Base-by-base conservation (phyloP, 2,329 filamentous ascomycete genomes). In the Arthrocladium fulminans region DNA sequence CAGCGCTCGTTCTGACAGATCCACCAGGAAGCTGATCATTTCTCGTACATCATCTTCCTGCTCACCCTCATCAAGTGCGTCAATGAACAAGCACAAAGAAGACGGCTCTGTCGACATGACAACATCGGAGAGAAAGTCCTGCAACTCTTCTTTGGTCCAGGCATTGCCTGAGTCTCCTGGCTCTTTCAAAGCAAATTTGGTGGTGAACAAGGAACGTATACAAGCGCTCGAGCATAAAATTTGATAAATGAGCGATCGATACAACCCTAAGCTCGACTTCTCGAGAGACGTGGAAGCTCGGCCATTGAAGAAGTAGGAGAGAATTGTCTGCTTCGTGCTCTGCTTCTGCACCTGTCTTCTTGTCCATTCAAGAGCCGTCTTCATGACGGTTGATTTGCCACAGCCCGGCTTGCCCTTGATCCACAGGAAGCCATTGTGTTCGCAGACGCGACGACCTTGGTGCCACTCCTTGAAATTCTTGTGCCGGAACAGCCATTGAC, bases 231-330 rank as follows among this genome's bases (percentile, higher is more conserved):
- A 10, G 24, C 20, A 19, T 0, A 79, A 58, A 0, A 79, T 55
- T 24, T 79, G 73, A 1, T 62, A 50, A 0, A 79, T 47, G 0
- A 80, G 45, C 0, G 73, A 73, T 1, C 73, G 65, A 50, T 75
- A 77, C 59, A 79, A 66, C 0, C 77, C 76, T 0, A 60, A 25
- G 0, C 65, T 62, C 0, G 73, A 68, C 46, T 64, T 74, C 39
- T 79, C 71, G 23, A 50, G 9, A 72, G 55, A 8, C 57, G 23
- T 0, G 61, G 57, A 2, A 0, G 71, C 73, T 47, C 69, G 58
- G 0, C 70, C 71, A 48, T 74, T 69, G 61, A 75, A 75, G 61
- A 74, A 75, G 54, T 73, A 75, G 0, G 13, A 23, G 20, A 41
- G 3, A 5, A 41, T 20, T 41, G 39, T 25, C 13, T 25, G 22